Percentiles rank a stretch among this genome's conserved stretches.
These are phyloP conservation scores for Heimioporus retisporus DNA, from an alignment of 1,284 basidiomycete genomes.

Conservation along the genomic window DNA sequence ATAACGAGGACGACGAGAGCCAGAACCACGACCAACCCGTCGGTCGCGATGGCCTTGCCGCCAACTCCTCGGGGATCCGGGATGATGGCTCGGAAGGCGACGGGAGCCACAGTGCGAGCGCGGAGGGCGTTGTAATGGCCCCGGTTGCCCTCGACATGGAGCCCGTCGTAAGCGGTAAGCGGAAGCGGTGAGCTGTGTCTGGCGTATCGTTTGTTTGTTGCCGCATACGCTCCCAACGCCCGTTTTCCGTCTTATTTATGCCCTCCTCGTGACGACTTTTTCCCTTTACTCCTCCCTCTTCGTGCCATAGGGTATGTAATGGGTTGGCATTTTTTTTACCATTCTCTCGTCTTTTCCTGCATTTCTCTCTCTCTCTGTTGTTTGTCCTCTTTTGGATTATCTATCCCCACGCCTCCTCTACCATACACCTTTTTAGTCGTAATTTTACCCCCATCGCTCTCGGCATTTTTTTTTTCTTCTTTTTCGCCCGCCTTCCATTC, in stretches of 20 bases:
- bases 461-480: no score
- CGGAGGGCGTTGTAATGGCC: conserved; percentile 26
- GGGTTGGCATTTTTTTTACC: not conserved
- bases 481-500: no score
- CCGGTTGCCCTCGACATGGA: conserved; percentile 22
- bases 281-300: not conserved
- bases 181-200: conserved; percentile 49
- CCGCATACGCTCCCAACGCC: no score
- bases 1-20: conserved; percentile 17
- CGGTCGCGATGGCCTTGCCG: conserved; percentile 4
- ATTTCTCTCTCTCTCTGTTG: conserved; percentile 16
- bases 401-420: not conserved
- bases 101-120: conserved; percentile 36
- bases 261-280: not conserved
- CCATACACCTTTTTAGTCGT: no score
- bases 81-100: conserved; percentile 41
- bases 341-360: conserved; percentile 12
- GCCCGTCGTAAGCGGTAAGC: conserved; percentile 52
- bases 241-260: not conserved
- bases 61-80: conserved; percentile 20
- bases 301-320: conserved; percentile 28
- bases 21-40: conserved; percentile 13
- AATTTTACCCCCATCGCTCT: no score
- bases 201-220: no score
- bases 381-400: not conserved